Conservation (phyloP, 169 alveolate species). For the Eimeria necatrix region DNA sequence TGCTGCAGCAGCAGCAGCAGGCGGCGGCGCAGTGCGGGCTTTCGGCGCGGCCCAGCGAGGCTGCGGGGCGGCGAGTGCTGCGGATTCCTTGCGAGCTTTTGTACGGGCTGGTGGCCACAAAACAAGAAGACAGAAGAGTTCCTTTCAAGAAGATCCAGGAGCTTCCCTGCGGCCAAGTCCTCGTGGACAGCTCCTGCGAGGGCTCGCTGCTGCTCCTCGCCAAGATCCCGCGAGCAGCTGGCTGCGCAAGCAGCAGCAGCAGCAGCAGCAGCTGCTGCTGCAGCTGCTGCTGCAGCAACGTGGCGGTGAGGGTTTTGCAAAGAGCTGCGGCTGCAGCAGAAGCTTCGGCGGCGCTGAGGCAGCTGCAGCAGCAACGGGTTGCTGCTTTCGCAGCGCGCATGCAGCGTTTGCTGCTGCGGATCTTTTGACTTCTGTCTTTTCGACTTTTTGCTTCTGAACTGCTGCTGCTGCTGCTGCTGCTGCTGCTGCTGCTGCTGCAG, state of each 20-base stretch:
- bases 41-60: background rate
- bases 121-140: background rate
- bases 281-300: background rate
- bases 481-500: slow-evolving; percentile 41
- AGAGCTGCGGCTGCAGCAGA: no score
- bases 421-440: no score
- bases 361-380: no score
- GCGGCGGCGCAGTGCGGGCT: no score
- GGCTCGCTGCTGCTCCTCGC: background rate
- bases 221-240: background rate
- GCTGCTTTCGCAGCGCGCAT: no score
- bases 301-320: background rate
- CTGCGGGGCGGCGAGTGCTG: background rate
- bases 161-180: background rate
- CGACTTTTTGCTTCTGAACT: no score
- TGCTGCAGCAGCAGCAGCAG: background rate
- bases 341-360: no score
- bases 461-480: no score
- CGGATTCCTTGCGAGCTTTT: background rate
- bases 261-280: background rate
- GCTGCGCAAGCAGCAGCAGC: no score
- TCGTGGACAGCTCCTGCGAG: background rate
- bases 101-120: background rate
- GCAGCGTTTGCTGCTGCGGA: no score
- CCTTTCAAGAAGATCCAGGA: background rate